Evolutionary conservation across 108 stramenopile genomes (phyloP).

Genomic region (Bacterosira constricta): DNA sequence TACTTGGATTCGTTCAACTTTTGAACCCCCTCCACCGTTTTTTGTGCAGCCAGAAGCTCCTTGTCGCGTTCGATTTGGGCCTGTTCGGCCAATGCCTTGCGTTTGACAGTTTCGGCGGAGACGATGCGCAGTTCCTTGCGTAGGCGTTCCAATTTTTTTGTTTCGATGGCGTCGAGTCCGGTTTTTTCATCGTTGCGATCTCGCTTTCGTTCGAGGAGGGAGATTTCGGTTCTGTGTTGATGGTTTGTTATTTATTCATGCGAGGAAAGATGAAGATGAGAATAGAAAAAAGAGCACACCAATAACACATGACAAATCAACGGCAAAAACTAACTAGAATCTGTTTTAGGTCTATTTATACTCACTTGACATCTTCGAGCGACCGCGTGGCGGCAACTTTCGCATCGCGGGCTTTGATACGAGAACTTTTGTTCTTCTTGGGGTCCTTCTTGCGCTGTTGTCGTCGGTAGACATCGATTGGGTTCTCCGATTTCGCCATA

Average conservation of each 20-base stretch:
- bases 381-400: slow-evolving; percentile 68
- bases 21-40: slow-evolving; percentile 43
- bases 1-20: slow-evolving; percentile 61
- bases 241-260: background rate
- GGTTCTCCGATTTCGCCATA: slow-evolving; percentile 49
- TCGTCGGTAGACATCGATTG: slow-evolving; percentile 45
- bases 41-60: slow-evolving; percentile 26
- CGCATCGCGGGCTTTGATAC: slow-evolving; percentile 73
- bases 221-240: slow-evolving; percentile 14
- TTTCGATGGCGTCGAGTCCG: slow-evolving; percentile 44
- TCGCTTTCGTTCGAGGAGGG: slow-evolving; percentile 27
- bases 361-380: slow-evolving; percentile 55
- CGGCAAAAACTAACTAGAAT: too few species aligned
- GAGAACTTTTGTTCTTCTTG: slow-evolving; percentile 73
- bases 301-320: too few species aligned
- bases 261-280: background rate
- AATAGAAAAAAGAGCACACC: too few species aligned
- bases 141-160: slow-evolving; percentile 63
- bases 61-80: slow-evolving; percentile 29
- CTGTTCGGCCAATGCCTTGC: slow-evolving; percentile 42
- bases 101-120: slow-evolving; percentile 25
- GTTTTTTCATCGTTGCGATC: slow-evolving; percentile 20
- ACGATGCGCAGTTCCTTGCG: slow-evolving; percentile 75
- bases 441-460: slow-evolving; percentile 70
- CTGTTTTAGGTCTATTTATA: too few species aligned